These are phyloP conservation scores for Aschersonia sp. DNA, from an alignment of 2,329 filamentous ascomycete species.

Conservation along the genomic window DNA sequence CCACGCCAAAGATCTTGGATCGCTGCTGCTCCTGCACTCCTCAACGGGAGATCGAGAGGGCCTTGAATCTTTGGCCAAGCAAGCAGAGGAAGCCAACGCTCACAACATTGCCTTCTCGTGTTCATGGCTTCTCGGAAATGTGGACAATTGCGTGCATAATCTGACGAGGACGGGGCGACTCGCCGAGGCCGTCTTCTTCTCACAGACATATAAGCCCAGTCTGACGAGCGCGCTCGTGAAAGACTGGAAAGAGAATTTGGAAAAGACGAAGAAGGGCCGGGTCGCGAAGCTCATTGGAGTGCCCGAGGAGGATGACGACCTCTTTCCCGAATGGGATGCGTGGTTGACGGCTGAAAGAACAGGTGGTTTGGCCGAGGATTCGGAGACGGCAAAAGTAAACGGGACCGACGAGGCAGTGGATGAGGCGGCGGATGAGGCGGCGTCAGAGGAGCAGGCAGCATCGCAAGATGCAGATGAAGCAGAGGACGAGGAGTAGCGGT, in stretches of 20 bases:
- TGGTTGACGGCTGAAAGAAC: constrained; percentile 71
- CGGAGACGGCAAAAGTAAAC: neutral
- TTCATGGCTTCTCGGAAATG: constrained; percentile 73
- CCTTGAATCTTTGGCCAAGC: constrained; percentile 53
- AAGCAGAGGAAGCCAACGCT: constrained; percentile 61
- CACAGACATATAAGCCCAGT: constrained; percentile 90
- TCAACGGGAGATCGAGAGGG: constrained; percentile 69
- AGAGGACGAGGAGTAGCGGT: constrained; percentile 6
- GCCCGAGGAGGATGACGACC: constrained; percentile 67
- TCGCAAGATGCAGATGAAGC: constrained; percentile 3
- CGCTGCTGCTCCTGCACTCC: constrained; percentile 74
- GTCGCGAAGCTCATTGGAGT: constrained; percentile 72
- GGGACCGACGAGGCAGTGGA: constrained; percentile 3
- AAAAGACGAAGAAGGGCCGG: constrained; percentile 73
- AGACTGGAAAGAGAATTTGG: constrained; percentile 71
- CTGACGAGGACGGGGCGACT: constrained; percentile 64
- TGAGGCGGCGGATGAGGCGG: constrained; percentile 8
- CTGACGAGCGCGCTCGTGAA: constrained; percentile 50
- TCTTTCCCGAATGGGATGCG: constrained; percentile 95
- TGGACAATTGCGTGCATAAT: constrained; percentile 67
- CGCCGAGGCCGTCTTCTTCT: constrained; percentile 80
- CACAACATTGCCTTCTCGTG: constrained; percentile 92
- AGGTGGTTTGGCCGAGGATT: constrained; percentile 28
- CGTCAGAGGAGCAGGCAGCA: constrained; percentile 7
- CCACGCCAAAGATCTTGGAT: constrained; percentile 80